phyloP scores from a whole-genome alignment of 164 flowering plant genomes.

The Nymphaea colorata region DNA sequence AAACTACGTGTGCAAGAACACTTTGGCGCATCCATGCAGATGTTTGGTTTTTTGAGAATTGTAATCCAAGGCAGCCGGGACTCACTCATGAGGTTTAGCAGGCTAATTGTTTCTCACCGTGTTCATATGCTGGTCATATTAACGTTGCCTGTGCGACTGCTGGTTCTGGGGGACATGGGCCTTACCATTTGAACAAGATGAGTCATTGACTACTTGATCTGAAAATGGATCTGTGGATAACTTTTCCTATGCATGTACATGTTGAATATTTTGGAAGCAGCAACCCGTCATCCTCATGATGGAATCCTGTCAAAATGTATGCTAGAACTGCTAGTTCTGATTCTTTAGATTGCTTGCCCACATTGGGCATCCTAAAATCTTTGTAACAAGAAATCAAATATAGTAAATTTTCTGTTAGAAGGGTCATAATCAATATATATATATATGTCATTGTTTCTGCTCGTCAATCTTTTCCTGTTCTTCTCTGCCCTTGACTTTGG shows the following conservation, averaged over 20 bases:
- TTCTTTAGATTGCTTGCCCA: background rate
- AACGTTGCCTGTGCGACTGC: slow-evolving; percentile 45
- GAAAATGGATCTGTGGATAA: background rate
- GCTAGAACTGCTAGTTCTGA: background rate
- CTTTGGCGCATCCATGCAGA: slow-evolving; percentile 21
- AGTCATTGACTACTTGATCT: background rate
- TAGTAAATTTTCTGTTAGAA: background rate
- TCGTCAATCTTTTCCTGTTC: background rate
- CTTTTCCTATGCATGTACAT: background rate
- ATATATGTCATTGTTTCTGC: background rate
- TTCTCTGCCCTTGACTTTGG: background rate
- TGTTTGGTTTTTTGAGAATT: slow-evolving; percentile 24
- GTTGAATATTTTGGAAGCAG: background rate
- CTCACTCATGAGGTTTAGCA: slow-evolving; percentile 52
- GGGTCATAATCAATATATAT: background rate
- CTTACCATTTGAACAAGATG: background rate
- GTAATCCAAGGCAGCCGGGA: slow-evolving; percentile 37
- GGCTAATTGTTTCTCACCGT: slow-evolving; percentile 62
- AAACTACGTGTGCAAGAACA: background rate
- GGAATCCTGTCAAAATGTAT: background rate
- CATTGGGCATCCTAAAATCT: background rate
- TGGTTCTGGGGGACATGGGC: slow-evolving; percentile 23
- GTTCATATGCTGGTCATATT: slow-evolving; percentile 57
- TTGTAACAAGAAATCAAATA: too few species aligned
- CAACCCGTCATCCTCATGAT: background rate